These are phyloP conservation scores for Corylus avellana DNA, from an alignment of 306 rosid genomes.

Conservation along the genomic window DNA sequence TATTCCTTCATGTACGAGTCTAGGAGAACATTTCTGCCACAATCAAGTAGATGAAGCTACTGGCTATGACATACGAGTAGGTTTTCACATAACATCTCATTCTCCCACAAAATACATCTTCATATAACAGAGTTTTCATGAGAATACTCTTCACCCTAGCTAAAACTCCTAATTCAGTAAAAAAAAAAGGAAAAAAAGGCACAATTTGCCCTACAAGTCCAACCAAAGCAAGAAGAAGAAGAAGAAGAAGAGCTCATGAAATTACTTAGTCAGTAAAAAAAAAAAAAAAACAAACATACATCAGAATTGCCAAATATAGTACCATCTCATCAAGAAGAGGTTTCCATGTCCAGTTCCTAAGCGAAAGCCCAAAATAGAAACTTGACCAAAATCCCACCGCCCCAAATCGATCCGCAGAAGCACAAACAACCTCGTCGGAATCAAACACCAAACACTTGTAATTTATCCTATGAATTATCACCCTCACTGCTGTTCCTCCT, in stretches of 20 bases:
- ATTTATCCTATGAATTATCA: conserved; percentile 18
- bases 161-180: no score
- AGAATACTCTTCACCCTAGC: no score
- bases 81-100: no score
- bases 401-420: background rate
- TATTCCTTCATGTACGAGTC: no score
- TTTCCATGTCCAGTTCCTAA: conserved; percentile 12
- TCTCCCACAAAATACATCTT: no score
- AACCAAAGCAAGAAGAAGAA: background rate
- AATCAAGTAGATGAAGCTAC: no score
- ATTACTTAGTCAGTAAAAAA: conserved; percentile 14
- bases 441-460: conserved; percentile 9
- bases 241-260: conserved; percentile 6
- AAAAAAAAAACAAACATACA: conserved; percentile 2
- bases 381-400: conserved; percentile 6
- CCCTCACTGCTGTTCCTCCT: conserved; percentile 48
- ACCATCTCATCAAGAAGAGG: conserved; percentile 17
- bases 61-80: no score
- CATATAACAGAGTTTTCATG: no score
- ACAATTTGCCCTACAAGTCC: no score
- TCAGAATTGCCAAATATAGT: conserved; percentile 14
- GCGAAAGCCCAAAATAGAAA: background rate
- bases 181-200: no score
- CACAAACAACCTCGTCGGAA: conserved; percentile 19
- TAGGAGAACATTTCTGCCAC: no score